Evolutionary conservation across 148 eudicot genomes (phyloP).

Genomic region (Salicornia ramosissima): DNA sequence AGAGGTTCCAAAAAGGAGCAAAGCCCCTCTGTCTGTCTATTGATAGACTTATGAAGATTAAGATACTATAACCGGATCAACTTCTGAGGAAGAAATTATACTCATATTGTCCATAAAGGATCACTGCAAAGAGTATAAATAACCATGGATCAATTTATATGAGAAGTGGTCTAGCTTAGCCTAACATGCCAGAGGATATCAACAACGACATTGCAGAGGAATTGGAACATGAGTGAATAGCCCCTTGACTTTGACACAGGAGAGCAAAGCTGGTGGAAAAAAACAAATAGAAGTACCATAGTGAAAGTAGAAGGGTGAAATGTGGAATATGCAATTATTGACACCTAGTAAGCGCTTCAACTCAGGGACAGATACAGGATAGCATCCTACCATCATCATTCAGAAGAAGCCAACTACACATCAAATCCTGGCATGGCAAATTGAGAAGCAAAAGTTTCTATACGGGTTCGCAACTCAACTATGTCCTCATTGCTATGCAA

Average conservation of each 20-base stretch:
- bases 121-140: too few relatives aligned
- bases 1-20: neutral
- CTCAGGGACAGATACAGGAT: neutral
- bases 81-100: neutral
- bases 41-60: neutral
- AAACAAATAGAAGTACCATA: neutral
- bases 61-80: neutral
- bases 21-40: neutral
- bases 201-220: neutral
- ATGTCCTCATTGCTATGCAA: constrained; percentile 63
- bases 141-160: neutral
- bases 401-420: neutral
- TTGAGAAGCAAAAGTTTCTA: constrained; percentile 72
- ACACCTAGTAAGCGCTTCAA: neutral
- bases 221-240: neutral
- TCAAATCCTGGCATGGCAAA: constrained; percentile 89
- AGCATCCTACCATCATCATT: neutral
- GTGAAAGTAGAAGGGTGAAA: neutral
- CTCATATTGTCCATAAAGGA: neutral
- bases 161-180: neutral
- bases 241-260: neutral
- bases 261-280: neutral
- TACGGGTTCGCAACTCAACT: constrained; percentile 50
- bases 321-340: neutral
- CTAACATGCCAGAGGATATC: neutral